phyloP scores from a whole-genome alignment of 352 stramenopile species.

The Phytophthora palmivora region DNA sequence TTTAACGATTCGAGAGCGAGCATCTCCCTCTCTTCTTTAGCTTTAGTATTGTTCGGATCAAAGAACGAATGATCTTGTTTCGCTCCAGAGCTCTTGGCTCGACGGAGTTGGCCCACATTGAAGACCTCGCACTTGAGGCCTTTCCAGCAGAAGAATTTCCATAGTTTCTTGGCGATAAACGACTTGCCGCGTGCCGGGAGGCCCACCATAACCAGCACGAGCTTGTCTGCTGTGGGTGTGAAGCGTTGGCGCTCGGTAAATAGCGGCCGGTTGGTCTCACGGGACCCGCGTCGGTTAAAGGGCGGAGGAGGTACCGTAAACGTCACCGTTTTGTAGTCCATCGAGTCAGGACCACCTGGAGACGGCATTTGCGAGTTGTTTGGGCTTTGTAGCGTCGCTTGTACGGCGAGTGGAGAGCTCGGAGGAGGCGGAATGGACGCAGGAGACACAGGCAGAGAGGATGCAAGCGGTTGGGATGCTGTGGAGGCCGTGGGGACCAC shows the following conservation, averaged over 20 bases:
- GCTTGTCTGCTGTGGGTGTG: slow-evolving; percentile 91
- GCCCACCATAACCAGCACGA: slow-evolving; percentile 96
- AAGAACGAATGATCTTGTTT: slow-evolving; percentile 93
- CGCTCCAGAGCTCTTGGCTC: slow-evolving; percentile 70
- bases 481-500: slow-evolving; percentile 2
- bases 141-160: slow-evolving; percentile 86
- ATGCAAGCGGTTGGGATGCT: background rate
- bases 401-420: slow-evolving; percentile 7
- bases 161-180: slow-evolving; percentile 94
- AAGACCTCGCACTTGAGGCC: slow-evolving; percentile 90
- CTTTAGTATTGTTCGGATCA: slow-evolving; percentile 89
- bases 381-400: slow-evolving; percentile 9
- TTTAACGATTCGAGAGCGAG: slow-evolving; percentile 84
- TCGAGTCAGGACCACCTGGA: slow-evolving; percentile 42
- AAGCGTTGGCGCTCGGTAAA: slow-evolving; percentile 81
- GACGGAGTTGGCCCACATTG: slow-evolving; percentile 95
- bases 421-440: slow-evolving; percentile 3
- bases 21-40: slow-evolving; percentile 72
- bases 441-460: slow-evolving; percentile 15
- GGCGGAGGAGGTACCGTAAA: slow-evolving; percentile 37
- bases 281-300: slow-evolving; percentile 32
- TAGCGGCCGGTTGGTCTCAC: slow-evolving; percentile 42
- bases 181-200: slow-evolving; percentile 95
- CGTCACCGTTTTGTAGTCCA: slow-evolving; percentile 53
- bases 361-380: slow-evolving; percentile 15